Evolutionary conservation across 73 alveolate species (phyloP).

Genomic region (Tetrahymena borealis): DNA sequence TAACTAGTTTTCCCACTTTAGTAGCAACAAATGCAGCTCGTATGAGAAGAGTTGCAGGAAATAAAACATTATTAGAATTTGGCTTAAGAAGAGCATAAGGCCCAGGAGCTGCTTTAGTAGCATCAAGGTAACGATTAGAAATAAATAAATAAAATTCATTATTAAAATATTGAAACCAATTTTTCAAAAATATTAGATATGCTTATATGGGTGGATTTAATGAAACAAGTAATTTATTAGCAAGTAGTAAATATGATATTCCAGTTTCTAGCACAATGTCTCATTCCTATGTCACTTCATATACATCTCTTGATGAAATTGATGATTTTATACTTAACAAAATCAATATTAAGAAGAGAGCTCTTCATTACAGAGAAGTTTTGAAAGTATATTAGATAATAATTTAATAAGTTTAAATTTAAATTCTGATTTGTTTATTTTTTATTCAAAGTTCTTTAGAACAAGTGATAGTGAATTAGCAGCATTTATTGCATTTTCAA

Average conservation of each 20-base stretch:
- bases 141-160: constrained; percentile 44
- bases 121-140: constrained; percentile 10
- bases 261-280: constrained; percentile 56
- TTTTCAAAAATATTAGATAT: constrained; percentile 26
- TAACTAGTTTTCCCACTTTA: constrained; percentile 52
- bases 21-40: constrained; percentile 57
- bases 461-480: constrained; percentile 59
- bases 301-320: constrained; percentile 25
- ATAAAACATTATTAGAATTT: constrained; percentile 46
- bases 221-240: constrained; percentile 51
- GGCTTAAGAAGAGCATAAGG: constrained; percentile 67
- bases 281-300: constrained; percentile 56
- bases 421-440: background rate
- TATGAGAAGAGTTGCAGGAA: constrained; percentile 50
- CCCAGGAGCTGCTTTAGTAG: constrained; percentile 18
- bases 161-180: background rate
- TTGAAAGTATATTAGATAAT: constrained; percentile 29
- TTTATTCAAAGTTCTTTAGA: background rate
- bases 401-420: background rate
- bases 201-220: constrained; percentile 58
- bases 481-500: constrained; percentile 61
- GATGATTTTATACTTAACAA: constrained; percentile 32
- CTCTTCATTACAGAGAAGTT: constrained; percentile 39
- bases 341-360: constrained; percentile 19
- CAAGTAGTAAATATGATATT: constrained; percentile 42